phyloP scores from a whole-genome alignment of 148 eudicot genomes.

The Amaranthus cruentus region DNA sequence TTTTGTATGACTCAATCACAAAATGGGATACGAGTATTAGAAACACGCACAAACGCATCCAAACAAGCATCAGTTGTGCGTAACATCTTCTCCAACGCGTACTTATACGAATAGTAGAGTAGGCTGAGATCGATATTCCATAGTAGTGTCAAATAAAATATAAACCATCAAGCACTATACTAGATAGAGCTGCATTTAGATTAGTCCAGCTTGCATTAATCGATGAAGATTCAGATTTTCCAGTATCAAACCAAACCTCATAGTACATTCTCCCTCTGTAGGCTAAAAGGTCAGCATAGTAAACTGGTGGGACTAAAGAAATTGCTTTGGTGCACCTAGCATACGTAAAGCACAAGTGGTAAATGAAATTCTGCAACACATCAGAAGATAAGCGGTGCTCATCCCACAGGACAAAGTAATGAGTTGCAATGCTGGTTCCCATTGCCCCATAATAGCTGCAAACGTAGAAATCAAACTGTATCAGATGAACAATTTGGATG shows the following conservation, averaged over 20 bases:
- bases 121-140: neutral
- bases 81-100: neutral
- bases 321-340: conserved; percentile 52
- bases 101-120: neutral
- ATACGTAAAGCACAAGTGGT: conserved; percentile 78
- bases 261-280: conserved; percentile 69
- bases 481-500: conserved; percentile 72
- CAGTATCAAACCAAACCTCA: conserved; percentile 8
- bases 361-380: conserved; percentile 64
- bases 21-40: conserved; percentile 30
- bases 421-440: conserved; percentile 91
- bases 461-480: conserved; percentile 76
- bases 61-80: conserved; percentile 21
- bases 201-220: conserved; percentile 24
- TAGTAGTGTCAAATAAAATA: conserved; percentile 43
- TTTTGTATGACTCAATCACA: no score
- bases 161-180: conserved; percentile 35
- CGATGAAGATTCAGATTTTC: neutral
- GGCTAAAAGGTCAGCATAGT: conserved; percentile 79
- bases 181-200: conserved; percentile 31
- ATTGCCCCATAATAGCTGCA: conserved; percentile 60
- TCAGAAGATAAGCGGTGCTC: conserved; percentile 83
- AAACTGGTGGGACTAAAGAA: conserved; percentile 73
- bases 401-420: conserved; percentile 91
- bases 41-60: conserved; percentile 70